phyloP scores from a whole-genome alignment of 495 filamentous ascomycete genomes.

The Emericellopsis terricola region DNA sequence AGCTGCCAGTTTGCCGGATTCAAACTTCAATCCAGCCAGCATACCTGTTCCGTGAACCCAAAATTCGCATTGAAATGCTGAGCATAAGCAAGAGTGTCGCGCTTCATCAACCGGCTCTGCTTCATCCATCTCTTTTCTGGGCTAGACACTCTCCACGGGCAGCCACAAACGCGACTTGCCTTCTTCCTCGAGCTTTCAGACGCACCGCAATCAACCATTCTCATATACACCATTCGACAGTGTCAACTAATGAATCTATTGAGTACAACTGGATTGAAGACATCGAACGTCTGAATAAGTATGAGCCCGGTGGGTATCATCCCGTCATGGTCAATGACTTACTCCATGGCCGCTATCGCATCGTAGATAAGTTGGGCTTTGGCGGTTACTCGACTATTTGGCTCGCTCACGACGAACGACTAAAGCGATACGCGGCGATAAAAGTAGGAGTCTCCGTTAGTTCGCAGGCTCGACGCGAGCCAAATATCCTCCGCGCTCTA shows the following conservation, averaged over 20 bases:
- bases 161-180: background rate
- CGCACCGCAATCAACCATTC: background rate
- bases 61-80: too few species aligned
- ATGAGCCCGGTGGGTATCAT: slow-evolving; percentile 19
- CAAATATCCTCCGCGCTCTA: slow-evolving; percentile 8
- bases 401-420: slow-evolving; percentile 14
- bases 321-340: slow-evolving; percentile 15
- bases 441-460: slow-evolving; percentile 14
- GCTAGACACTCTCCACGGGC: background rate
- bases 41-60: too few species aligned
- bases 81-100: too few species aligned
- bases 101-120: too few species aligned
- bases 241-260: background rate
- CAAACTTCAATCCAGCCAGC: too few species aligned
- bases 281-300: slow-evolving; percentile 16
- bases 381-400: slow-evolving; percentile 23
- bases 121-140: background rate
- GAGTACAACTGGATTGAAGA: slow-evolving; percentile 18
- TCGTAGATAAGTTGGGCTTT: slow-evolving; percentile 19
- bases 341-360: slow-evolving; percentile 10
- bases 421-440: slow-evolving; percentile 14
- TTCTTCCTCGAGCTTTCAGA: background rate
- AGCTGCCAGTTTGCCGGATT: too few species aligned
- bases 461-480: slow-evolving; percentile 4
- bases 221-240: background rate